phyloP scores from a whole-genome alignment of 768 basidiomycete genomes.

The Mycena albidolilacea region DNA sequence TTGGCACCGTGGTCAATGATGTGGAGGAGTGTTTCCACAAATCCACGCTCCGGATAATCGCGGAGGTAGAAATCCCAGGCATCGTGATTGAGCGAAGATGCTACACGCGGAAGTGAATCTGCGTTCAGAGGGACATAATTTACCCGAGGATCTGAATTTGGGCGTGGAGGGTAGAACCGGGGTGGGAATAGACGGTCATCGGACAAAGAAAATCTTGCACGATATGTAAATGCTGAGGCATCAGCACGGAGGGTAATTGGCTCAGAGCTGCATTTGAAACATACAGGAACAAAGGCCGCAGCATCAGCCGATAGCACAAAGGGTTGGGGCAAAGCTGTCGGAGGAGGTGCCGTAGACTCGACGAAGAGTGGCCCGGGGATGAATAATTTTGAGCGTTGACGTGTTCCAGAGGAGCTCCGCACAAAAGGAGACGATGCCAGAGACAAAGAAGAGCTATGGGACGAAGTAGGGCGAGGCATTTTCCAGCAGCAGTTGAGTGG shows the following conservation, averaged over 20 bases:
- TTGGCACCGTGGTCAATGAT: too few relatives aligned
- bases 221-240: background rate
- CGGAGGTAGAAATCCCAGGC: background rate
- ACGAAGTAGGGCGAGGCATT: conserved; percentile 9
- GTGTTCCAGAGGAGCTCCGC: too few relatives aligned
- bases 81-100: background rate
- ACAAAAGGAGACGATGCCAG: too few relatives aligned
- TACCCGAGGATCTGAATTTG: background rate
- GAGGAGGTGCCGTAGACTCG: background rate
- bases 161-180: background rate
- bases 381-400: too few relatives aligned
- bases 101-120: background rate
- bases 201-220: background rate
- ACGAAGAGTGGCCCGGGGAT: background rate
- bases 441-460: background rate
- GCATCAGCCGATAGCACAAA: background rate
- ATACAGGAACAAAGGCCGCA: background rate
- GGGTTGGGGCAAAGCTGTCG: too few relatives aligned
- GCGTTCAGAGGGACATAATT: background rate
- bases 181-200: conserved; percentile 3
- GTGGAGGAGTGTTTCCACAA: too few relatives aligned
- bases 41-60: background rate
- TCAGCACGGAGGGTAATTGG: too few relatives aligned
- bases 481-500: background rate
- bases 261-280: too few relatives aligned